A percentile compares a stretch with the other conserved stretches of the same genome.
Evolutionary conservation across 768 basidiomycete species (phyloP).

Genomic region (Naganishia vaughanmartiniae): DNA sequence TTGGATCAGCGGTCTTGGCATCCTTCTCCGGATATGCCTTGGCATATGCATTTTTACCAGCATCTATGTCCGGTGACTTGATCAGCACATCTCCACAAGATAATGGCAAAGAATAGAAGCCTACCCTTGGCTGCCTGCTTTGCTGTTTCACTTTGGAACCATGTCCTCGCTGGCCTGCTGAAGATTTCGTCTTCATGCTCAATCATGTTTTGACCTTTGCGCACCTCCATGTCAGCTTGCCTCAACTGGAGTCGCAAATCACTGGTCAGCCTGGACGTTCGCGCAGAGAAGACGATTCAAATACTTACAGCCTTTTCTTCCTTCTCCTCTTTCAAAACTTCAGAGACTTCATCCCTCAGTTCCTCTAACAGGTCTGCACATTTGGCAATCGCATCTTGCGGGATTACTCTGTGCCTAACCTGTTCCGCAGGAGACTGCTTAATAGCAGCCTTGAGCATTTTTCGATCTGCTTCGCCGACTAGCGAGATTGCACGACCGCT

Average conservation of each 20-base stretch:
- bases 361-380: slow-evolving; percentile 69
- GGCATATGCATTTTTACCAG: slow-evolving; percentile 75
- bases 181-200: slow-evolving; percentile 90
- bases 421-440: slow-evolving; percentile 76
- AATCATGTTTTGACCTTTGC: slow-evolving; percentile 91
- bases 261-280: slow-evolving; percentile 25
- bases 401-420: slow-evolving; percentile 82
- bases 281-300: slow-evolving; percentile 53
- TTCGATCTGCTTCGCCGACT: slow-evolving; percentile 92
- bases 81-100: slow-evolving; percentile 22
- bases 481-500: slow-evolving; percentile 91
- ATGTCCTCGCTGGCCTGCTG: slow-evolving; percentile 90
- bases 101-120: slow-evolving; percentile 15
- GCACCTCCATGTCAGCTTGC: slow-evolving; percentile 91
- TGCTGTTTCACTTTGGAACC: slow-evolving; percentile 90
- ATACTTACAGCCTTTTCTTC: slow-evolving; percentile 71
- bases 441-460: slow-evolving; percentile 91
- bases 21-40: slow-evolving; percentile 56
- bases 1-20: slow-evolving; percentile 51
- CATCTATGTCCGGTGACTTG: slow-evolving; percentile 55
- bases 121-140: slow-evolving; percentile 76
- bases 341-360: slow-evolving; percentile 73
- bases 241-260: slow-evolving; percentile 60
- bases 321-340: slow-evolving; percentile 82
- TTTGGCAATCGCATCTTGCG: slow-evolving; percentile 67